Conservation (phyloP, 495 filamentous ascomycete genomes). For the Aspergillus avenaceus region DNA sequence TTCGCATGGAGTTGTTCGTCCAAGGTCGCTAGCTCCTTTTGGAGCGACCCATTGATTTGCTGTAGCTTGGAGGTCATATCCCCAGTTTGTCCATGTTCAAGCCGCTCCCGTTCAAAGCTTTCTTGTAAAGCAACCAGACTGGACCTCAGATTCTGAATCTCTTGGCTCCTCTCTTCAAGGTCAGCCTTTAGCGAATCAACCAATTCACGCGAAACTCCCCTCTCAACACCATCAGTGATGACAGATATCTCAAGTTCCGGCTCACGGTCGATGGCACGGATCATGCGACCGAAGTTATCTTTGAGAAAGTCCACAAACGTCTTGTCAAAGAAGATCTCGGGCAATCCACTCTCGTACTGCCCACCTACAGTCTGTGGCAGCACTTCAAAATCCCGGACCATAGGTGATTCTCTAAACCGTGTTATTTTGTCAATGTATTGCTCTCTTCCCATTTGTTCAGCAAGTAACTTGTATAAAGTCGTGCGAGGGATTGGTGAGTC, state of each 20-base stretch:
- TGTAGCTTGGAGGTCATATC: constrained; percentile 64
- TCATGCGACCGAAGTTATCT: constrained; percentile 85
- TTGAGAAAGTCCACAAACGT: constrained; percentile 93
- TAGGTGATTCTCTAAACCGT: constrained; percentile 71
- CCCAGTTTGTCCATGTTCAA: constrained; percentile 67
- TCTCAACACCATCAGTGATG: constrained; percentile 71
- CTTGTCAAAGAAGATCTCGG: constrained; percentile 81
- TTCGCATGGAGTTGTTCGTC: constrained; percentile 45
- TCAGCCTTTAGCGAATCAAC: constrained; percentile 79
- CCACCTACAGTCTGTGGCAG: constrained; percentile 62
- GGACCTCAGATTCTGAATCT: constrained; percentile 63
- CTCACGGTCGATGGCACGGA: constrained; percentile 86
- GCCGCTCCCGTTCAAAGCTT: constrained; percentile 71
- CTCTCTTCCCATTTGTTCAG: constrained; percentile 76
- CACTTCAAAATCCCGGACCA: constrained; percentile 89
- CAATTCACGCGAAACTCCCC: constrained; percentile 76
- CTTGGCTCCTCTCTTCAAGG: constrained; percentile 65
- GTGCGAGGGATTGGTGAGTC: constrained; percentile 86
- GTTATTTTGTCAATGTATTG: constrained; percentile 84
- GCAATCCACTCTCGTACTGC: constrained; percentile 56
- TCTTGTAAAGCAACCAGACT: constrained; percentile 62
- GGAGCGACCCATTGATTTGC: constrained; percentile 66
- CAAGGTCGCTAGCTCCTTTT: constrained; percentile 50
- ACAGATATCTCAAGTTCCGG: constrained; percentile 80
- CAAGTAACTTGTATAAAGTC: constrained; percentile 76